phyloP scores from a whole-genome alignment of 768 basidiomycete species.

The Lentinula detonsa region DNA sequence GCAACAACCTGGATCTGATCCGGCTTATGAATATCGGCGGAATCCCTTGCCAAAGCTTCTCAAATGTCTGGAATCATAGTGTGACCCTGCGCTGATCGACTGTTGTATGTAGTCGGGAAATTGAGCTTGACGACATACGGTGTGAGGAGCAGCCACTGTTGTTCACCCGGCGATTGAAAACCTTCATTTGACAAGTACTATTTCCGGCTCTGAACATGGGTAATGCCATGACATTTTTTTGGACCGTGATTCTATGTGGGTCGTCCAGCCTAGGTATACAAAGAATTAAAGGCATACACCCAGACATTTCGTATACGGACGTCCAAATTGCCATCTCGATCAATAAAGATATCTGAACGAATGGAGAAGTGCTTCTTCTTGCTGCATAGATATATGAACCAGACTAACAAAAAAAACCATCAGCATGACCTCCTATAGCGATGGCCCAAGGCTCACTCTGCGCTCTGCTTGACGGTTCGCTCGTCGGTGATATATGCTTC shows the following conservation, averaged over 20 bases:
- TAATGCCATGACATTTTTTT: neutral
- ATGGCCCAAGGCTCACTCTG: slow-evolving; percentile 5
- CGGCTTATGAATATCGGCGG: neutral
- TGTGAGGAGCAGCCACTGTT: no score
- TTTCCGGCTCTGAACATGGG: no score
- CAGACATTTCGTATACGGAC: neutral
- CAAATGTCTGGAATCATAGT: neutral
- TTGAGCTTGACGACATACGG: no score
- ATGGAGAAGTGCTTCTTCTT: slow-evolving; percentile 7
- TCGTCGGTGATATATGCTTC: slow-evolving; percentile 9
- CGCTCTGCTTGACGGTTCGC: slow-evolving; percentile 8
- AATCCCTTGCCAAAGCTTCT: neutral
- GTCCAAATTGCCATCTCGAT: neutral
- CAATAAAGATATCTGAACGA: slow-evolving; percentile 2
- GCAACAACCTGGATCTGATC: neutral
- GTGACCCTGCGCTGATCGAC: neutral
- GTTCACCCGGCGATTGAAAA: no score
- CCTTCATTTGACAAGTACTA: no score
- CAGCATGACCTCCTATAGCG: neutral
- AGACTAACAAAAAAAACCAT: neutral
- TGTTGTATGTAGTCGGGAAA: neutral
- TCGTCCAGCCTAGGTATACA: neutral
- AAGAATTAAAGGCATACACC: neutral
- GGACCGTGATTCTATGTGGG: neutral
- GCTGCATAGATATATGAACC: slow-evolving; percentile 5